Evolutionary conservation across 192 early-diverging fungal genomes (phyloP).

Genomic region (Linnemannia zychae): DNA sequence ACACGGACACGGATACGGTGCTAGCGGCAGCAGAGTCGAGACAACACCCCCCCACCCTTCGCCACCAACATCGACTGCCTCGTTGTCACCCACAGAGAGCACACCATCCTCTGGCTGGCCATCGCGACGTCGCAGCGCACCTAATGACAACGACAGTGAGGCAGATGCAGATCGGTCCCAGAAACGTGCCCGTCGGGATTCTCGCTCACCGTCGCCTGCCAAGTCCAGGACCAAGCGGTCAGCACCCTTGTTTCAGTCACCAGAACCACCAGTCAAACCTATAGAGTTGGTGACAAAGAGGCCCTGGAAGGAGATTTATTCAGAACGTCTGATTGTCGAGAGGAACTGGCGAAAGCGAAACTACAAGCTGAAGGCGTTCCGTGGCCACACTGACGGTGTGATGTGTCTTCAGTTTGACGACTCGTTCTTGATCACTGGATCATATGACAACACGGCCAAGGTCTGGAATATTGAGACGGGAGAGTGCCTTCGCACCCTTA

Average conservation of each 20-base stretch:
- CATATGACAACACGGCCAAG: conserved; percentile 88
- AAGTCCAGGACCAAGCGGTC: conserved; percentile 18
- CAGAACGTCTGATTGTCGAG: conserved; percentile 91
- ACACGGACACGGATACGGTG: not conserved
- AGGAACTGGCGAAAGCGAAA: conserved; percentile 94
- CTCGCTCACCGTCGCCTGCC: conserved; percentile 37
- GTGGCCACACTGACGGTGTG: conserved; percentile 91
- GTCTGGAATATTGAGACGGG: conserved; percentile 92
- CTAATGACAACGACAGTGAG: conserved; percentile 37
- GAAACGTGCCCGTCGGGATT: conserved; percentile 39
- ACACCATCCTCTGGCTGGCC: conserved; percentile 31
- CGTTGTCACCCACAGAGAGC: conserved; percentile 43
- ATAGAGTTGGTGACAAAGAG: conserved; percentile 59
- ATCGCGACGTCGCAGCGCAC: conserved; percentile 27
- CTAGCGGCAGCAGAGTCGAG: not conserved
- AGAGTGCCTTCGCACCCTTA: conserved; percentile 80
- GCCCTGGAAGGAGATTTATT: conserved; percentile 96
- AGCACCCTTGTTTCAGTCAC: conserved; percentile 47
- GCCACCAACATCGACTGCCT: conserved; percentile 39
- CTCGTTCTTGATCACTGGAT: conserved; percentile 86
- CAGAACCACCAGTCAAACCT: conserved; percentile 45
- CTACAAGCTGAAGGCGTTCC: conserved; percentile 72
- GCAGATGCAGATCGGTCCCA: conserved; percentile 17
- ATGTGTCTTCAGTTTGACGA: conserved; percentile 93
- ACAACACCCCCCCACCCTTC: conserved; percentile 26